These are phyloP conservation scores for Citrullus mucosospermus DNA, from an alignment of 306 rosid genomes.

Conservation along the genomic window DNA sequence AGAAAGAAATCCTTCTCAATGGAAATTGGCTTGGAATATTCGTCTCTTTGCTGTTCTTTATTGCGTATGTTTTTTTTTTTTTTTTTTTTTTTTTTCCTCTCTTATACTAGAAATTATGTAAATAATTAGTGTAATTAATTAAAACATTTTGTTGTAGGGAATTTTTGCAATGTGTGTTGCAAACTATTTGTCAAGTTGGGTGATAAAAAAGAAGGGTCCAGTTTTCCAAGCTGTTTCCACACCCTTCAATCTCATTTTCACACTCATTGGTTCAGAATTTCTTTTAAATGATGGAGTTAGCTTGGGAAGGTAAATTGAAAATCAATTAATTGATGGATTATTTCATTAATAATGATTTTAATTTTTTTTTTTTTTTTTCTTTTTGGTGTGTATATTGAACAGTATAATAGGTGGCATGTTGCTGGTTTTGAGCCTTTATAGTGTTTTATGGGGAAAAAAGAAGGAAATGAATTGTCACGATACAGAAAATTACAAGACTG, in stretches of 20 bases:
- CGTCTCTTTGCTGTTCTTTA: conserved; percentile 52
- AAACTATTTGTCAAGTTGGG: background rate
- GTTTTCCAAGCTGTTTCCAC: conserved; percentile 7
- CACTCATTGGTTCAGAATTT: conserved; percentile 3
- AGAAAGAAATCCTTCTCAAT: conserved; percentile 49
- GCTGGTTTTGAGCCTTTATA: conserved; percentile 51
- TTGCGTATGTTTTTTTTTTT: conserved; percentile 19
- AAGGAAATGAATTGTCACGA: conserved; percentile 26
- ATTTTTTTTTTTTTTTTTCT: background rate
- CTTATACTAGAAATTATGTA: no score
- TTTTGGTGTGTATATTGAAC: background rate
- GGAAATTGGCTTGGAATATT: conserved; percentile 64
- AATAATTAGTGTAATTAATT: no score
- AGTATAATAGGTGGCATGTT: conserved; percentile 47
- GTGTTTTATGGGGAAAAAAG: conserved; percentile 71
- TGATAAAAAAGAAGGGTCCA: conserved; percentile 1
- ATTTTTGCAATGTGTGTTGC: background rate
- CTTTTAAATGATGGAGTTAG: background rate
- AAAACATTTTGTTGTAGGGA: background rate
- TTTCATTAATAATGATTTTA: background rate
- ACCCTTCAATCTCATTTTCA: conserved; percentile 1
- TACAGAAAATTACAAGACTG: background rate
- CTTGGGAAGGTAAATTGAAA: background rate
- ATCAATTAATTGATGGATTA: background rate
- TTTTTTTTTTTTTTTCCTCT: no score